Conservation (phyloP, 306 rosid genomes). For the Glycyrrhiza uralensis region DNA sequence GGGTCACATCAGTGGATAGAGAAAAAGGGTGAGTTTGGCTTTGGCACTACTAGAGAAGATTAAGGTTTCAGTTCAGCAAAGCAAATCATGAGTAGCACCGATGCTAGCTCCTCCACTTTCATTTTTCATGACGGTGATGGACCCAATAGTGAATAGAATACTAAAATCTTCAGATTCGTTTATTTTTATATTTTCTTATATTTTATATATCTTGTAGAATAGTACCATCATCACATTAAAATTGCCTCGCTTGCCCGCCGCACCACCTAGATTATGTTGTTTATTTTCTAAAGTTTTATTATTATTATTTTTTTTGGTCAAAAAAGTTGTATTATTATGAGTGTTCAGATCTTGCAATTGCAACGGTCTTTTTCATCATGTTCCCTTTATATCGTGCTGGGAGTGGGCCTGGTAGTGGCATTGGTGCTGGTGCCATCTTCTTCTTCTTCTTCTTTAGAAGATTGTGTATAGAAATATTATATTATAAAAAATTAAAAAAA, state of each 20-base stretch:
- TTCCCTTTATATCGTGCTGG: no score
- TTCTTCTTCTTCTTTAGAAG: no score
- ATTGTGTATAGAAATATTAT: no score
- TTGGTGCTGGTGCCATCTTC: no score
- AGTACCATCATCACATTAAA: not conserved
- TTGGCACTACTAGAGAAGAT: not conserved
- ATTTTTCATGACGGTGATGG: not conserved
- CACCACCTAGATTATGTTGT: not conserved
- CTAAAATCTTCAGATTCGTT: not conserved
- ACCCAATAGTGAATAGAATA: not conserved
- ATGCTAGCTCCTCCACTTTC: not conserved
- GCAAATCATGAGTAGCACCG: not conserved
- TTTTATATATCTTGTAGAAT: no score
- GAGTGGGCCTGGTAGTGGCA: no score
- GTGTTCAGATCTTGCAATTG: no score
- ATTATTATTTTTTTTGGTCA: no score
- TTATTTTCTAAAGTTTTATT: not conserved
- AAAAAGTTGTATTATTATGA: no score
- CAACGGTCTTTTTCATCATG: no score
- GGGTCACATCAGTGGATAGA: not conserved
- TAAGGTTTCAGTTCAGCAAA: slow-evolving; percentile 3
- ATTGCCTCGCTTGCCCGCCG: not conserved
- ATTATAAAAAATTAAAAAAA: no score
- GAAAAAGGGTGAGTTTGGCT: not conserved
- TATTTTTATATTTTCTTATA: not conserved